Conservation (phyloP, 2,329 filamentous ascomycete species). For the Canariomyces notabilis region DNA sequence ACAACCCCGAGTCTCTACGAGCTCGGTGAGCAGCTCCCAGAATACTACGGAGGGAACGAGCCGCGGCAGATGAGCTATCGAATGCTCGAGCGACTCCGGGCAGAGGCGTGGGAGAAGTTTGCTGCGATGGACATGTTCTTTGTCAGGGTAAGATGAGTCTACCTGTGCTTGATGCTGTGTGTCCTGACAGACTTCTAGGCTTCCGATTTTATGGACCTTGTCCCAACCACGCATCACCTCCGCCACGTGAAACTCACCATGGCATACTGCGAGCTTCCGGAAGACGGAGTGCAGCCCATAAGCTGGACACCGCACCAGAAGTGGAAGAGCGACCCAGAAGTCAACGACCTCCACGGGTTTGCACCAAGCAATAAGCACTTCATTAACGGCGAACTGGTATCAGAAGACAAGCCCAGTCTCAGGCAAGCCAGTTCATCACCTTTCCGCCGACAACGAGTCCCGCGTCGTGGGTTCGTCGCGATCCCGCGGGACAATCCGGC, state of each 20-base stretch:
- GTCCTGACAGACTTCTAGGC: slow-evolving; percentile 38
- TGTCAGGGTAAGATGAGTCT: slow-evolving; percentile 49
- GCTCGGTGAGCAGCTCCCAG: slow-evolving; percentile 48
- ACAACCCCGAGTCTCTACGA: slow-evolving; percentile 46
- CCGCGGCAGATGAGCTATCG: slow-evolving; percentile 41
- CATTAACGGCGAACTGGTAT: slow-evolving; percentile 49
- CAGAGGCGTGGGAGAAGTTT: slow-evolving; percentile 50
- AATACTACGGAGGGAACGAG: slow-evolving; percentile 45
- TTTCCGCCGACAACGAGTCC: slow-evolving; percentile 50
- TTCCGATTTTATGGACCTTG: slow-evolving; percentile 56
- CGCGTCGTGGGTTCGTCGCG: slow-evolving; percentile 49
- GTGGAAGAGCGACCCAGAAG: slow-evolving; percentile 56
- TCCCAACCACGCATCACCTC: slow-evolving; percentile 55
- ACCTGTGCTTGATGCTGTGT: not conserved
- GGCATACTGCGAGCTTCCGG: slow-evolving; percentile 55
- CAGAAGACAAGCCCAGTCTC: slow-evolving; percentile 45
- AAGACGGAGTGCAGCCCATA: slow-evolving; percentile 42
- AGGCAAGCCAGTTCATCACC: slow-evolving; percentile 48
- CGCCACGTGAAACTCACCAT: slow-evolving; percentile 51
- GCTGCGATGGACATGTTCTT: slow-evolving; percentile 60
- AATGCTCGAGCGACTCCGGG: slow-evolving; percentile 42
- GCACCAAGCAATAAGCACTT: slow-evolving; percentile 56
- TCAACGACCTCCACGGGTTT: slow-evolving; percentile 46
- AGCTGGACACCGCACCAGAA: slow-evolving; percentile 43
- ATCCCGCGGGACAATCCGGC: slow-evolving; percentile 54